Evolutionary conservation across 495 filamentous ascomycete genomes (phyloP), one percentile per base, ranked within the genome.

Genomic region (Podospora sp.): DNA sequence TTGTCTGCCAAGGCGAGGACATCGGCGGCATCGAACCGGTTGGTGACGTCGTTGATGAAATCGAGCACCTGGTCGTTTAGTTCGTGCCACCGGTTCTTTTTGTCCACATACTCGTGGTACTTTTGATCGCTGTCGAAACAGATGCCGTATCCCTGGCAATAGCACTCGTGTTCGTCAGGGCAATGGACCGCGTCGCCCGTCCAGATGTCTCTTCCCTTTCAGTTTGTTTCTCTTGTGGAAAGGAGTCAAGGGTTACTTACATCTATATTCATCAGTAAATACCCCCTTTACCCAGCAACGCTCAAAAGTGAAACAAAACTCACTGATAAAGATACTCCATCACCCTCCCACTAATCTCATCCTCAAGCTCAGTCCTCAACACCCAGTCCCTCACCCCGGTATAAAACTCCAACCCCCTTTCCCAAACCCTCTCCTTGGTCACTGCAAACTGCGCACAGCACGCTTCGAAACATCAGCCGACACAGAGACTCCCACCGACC

Each of bases 91-190:
- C 75, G 65, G 18, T 71, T 66, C 27, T 72, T 87, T 3, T 81
- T 73, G n/a, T 77, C 70, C 57, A 90, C 55, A 52, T 86, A 82
- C 18, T 82, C 68, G 57, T 87, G 78, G 21, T 84, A 69, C 22
- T 82, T 70, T 4, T 78, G 56, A 57, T 79, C 79, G 65, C 57
- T 50, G 21, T 87, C 91, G 69, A 93, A 94, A 71, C 91, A 94
- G n/a, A 89, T 79, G 0, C 91, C 91, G 60, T 88, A 94, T 20
- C 86, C 89, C 66, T 92, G 89, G 73, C 91, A 94, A 62, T 92
- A 90, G 75, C 91, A 94, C 0, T 89, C 76, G 71, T 88, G 84
- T 76, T 90, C 85, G 22, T 79, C 79, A 14, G 89, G 88, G 71
- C 91, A 93, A 50, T 84, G 74, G 9, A 87, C 78, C 7, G 82